Conservation (phyloP, 1,284 basidiomycete genomes). For the Rhodotorula sp. region DNA sequence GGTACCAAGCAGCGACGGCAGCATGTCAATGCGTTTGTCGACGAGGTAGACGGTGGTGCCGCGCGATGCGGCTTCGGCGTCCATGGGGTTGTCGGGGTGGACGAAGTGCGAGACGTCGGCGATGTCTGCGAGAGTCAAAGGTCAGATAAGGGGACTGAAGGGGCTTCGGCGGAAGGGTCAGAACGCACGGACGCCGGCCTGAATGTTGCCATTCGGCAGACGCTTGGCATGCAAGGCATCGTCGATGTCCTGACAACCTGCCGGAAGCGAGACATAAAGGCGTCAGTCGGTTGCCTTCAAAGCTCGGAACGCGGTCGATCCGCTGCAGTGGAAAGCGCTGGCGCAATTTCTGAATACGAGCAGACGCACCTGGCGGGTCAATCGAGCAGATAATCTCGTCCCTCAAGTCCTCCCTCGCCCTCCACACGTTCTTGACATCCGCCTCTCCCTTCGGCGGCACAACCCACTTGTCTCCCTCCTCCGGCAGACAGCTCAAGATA, state of each 20-base stretch:
- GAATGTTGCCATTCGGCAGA: conserved; percentile 90
- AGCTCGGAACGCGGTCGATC: too few species aligned
- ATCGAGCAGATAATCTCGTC: conserved; percentile 90
- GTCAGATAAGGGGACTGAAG: not conserved
- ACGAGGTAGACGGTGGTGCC: conserved; percentile 98
- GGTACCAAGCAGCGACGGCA: conserved; percentile 89
- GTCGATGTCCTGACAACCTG: conserved; percentile 97
- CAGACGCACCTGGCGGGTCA: conserved; percentile 76
- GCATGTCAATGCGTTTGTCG: conserved; percentile 98
- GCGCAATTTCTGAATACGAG: too few species aligned
- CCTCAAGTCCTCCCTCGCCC: conserved; percentile 82
- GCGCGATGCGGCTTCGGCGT: conserved; percentile 87
- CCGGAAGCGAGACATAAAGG: not conserved
- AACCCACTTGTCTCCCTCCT: conserved; percentile 86
- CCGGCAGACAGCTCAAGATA: conserved; percentile 85
- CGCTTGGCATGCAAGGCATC: conserved; percentile 92
- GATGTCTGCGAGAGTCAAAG: conserved; percentile 66
- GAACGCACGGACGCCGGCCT: conserved; percentile 92
- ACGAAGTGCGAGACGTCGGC: conserved; percentile 99
- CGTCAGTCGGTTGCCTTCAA: too few species aligned
- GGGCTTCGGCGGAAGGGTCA: too few species aligned
- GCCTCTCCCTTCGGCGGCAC: conserved; percentile 71
- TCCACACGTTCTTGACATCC: conserved; percentile 61
- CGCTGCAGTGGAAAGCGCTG: too few species aligned
- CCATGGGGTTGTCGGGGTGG: conserved; percentile 90